Percentiles rank a stretch among this genome's conserved stretches.
Evolutionary conservation across 768 basidiomycete species (phyloP).

Genomic region (Hygrocybe coccinea): DNA sequence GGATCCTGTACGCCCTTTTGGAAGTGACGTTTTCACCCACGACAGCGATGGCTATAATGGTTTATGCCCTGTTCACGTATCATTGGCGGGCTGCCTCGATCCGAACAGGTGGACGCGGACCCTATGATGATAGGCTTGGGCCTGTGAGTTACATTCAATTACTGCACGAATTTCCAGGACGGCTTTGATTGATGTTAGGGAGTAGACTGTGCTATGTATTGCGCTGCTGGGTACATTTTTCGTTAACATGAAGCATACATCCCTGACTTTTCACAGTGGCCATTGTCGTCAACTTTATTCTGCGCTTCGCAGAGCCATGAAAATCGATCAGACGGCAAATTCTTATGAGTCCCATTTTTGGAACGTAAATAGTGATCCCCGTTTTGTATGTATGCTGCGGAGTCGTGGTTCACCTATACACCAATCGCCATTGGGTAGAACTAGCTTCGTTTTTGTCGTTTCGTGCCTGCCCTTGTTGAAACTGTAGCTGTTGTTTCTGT

Average conservation of each 20-base stretch:
- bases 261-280: constrained; percentile 49
- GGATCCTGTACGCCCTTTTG: background rate
- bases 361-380: no score
- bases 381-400: background rate
- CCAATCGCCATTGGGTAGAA: constrained; percentile 4
- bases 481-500: constrained; percentile 60
- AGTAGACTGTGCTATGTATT: constrained; percentile 75
- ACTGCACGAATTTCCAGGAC: constrained; percentile 3
- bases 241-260: background rate
- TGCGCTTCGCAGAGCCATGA: constrained; percentile 60
- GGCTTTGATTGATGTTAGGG: constrained; percentile 10
- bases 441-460: constrained; percentile 55
- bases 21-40: background rate
- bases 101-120: constrained; percentile 83
- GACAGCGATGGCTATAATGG: constrained; percentile 92
- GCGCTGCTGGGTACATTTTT: constrained; percentile 63
- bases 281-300: constrained; percentile 77
- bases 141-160: constrained; percentile 62
- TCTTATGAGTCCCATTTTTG: background rate
- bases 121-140: constrained; percentile 94
- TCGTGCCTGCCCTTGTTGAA: constrained; percentile 47
- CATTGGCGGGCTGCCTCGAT: constrained; percentile 96
- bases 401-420: constrained; percentile 3
- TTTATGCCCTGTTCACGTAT: constrained; percentile 91
- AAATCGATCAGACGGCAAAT: background rate